A percentile compares a stretch with the other conserved stretches of the same genome.
phyloP scores from a whole-genome alignment of 352 stramenopile species.

The Pythium oligandrum region DNA sequence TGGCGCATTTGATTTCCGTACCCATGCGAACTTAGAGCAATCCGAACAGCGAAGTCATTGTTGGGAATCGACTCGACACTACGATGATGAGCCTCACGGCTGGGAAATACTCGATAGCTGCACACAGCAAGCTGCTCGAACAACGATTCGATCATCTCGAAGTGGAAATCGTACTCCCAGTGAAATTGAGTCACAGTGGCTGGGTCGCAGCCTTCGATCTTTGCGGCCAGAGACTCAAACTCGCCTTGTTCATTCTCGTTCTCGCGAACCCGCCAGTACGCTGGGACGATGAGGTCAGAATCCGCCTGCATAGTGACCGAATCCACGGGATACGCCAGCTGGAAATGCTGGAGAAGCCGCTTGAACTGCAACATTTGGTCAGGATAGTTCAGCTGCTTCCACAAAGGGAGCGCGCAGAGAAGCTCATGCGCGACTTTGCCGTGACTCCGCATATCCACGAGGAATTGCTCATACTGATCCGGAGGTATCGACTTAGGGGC shows the following conservation, averaged over 20 bases:
- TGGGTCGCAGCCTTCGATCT: background rate
- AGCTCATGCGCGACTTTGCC: too few relatives aligned
- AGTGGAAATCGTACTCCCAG: constrained; percentile 24
- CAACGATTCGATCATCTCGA: constrained; percentile 13
- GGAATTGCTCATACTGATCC: too few relatives aligned
- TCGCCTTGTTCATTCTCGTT: constrained; percentile 1
- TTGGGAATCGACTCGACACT: too few relatives aligned
- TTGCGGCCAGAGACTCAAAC: background rate
- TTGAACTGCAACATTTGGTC: constrained; percentile 17
- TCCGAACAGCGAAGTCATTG: too few relatives aligned
- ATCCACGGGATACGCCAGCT: constrained; percentile 8
- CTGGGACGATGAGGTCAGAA: constrained; percentile 10
- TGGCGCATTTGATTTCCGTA: background rate
- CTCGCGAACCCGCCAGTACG: constrained; percentile 1
- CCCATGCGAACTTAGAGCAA: too few relatives aligned
- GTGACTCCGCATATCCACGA: background rate
- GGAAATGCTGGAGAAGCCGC: constrained; percentile 11
- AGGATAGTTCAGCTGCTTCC: constrained; percentile 1
- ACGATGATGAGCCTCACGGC: too few relatives aligned
- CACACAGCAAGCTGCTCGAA: constrained; percentile 21
- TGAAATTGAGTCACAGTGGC: background rate
- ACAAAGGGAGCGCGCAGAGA: too few relatives aligned
- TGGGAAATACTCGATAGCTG: constrained; percentile 2
- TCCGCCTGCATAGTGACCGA: constrained; percentile 4
- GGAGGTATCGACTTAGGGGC: too few relatives aligned